These are phyloP conservation scores for Aspergillus sclerotioniger DNA, from an alignment of 495 filamentous ascomycete species.

Conservation along the genomic window DNA sequence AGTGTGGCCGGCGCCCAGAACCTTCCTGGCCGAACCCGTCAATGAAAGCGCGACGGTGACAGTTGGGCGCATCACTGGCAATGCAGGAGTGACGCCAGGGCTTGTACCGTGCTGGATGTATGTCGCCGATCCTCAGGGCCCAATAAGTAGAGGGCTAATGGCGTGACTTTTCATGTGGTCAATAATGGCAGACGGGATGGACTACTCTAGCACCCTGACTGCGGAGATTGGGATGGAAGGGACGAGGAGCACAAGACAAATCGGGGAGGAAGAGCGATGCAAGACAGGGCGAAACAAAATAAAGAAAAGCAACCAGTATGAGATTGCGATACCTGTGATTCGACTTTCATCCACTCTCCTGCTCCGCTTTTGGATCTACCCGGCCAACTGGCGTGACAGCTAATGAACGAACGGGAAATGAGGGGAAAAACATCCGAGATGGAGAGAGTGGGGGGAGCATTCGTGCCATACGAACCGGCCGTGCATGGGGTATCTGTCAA, in stretches of 20 bases:
- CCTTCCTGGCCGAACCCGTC: slow-evolving; percentile 6
- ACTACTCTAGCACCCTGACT: too few species aligned
- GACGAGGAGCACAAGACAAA: too few species aligned
- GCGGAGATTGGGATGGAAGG: neutral
- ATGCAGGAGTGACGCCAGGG: slow-evolving; percentile 9
- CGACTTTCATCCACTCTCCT: too few species aligned
- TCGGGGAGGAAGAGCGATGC: too few species aligned
- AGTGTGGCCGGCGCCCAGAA: slow-evolving; percentile 11
- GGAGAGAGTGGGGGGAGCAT: neutral
- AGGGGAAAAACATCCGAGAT: neutral
- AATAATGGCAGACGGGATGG: too few species aligned
- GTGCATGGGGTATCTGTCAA: neutral
- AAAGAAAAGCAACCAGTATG: too few species aligned
- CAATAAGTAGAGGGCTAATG: neutral
- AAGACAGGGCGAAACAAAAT: too few species aligned
- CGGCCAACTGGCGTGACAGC: too few species aligned
- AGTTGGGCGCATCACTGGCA: neutral
- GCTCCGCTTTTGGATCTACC: too few species aligned
- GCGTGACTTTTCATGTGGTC: neutral
- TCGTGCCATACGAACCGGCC: too few species aligned
- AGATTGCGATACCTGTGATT: too few species aligned
- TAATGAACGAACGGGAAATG: neutral
- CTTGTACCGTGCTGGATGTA: neutral
- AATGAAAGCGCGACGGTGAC: slow-evolving; percentile 9
- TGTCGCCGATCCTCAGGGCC: neutral